These are phyloP conservation scores for Cicer judaicum DNA, from an alignment of 306 rosid species.

Conservation along the genomic window DNA sequence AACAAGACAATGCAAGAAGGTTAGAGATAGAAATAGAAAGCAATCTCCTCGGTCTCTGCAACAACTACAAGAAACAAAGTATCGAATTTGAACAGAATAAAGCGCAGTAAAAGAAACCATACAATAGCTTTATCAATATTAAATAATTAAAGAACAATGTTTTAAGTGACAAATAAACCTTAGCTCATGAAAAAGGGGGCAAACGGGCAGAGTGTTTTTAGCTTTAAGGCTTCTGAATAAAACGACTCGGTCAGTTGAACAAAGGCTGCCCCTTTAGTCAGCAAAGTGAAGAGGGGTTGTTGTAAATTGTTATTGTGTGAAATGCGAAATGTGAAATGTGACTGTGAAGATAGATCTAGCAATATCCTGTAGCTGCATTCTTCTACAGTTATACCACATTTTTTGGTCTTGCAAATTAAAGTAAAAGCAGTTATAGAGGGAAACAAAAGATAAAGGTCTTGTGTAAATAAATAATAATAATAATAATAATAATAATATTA, in stretches of 20 bases:
- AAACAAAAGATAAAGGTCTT: slow-evolving; percentile 62
- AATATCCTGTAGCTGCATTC: slow-evolving; percentile 41
- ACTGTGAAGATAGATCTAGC: slow-evolving; percentile 48
- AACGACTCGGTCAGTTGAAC: slow-evolving; percentile 62
- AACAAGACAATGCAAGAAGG: slow-evolving; percentile 87
- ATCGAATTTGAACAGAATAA: slow-evolving; percentile 86
- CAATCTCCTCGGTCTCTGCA: slow-evolving; percentile 85
- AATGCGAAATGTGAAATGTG: slow-evolving; percentile 21
- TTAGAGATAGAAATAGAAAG: slow-evolving; percentile 46
- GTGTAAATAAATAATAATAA: slow-evolving; percentile 35
- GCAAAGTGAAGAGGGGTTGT: slow-evolving; percentile 64
- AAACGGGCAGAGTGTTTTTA: slow-evolving; percentile 74
- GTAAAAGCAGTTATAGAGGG: slow-evolving; percentile 65
- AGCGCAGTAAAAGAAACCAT: slow-evolving; percentile 56
- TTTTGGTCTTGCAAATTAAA: slow-evolving; percentile 70
- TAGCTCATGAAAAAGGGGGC: slow-evolving; percentile 73
- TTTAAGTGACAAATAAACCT: slow-evolving; percentile 38
- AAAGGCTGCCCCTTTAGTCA: slow-evolving; percentile 85
- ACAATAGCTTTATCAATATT: slow-evolving; percentile 45
- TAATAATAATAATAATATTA: neutral
- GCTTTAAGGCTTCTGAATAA: slow-evolving; percentile 58
- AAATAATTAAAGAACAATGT: neutral
- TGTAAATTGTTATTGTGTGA: slow-evolving; percentile 6
- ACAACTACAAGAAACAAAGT: slow-evolving; percentile 71
- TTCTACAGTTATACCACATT: slow-evolving; percentile 43